Evolutionary conservation across 169 alveolate genomes (phyloP), one percentile per base, ranked within the genome.

Genomic region (Plasmodium gonderi): DNA sequence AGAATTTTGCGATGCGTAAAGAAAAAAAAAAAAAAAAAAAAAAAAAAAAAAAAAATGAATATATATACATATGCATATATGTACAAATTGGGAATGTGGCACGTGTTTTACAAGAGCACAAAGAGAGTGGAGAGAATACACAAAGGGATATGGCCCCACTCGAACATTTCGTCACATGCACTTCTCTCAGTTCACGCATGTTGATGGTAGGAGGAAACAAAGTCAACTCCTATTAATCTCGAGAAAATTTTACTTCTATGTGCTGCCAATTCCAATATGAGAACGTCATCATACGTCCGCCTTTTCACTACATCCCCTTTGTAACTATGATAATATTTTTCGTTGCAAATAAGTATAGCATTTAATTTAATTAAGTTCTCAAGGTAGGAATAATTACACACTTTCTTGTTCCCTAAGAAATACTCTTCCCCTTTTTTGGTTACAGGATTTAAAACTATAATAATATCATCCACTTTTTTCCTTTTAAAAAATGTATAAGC

Each of bases 341-440:
- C 92, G 31, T 85, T 85, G 36, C 92, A 74, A 17, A 75, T 85
- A 14, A 85, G 67, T 36, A 85, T 75, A 54, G 65, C 92, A 85
- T 85, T 85, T 65, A 54, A 20, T 9, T 72, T 85, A 17, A 72
- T 85, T 49, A 85, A 75, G 9, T 85, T 49, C 29, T 85, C 87
- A 7, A 85, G 78, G 14, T 54, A 85, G 17, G 83, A 36, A 54
- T 85, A 75, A 74, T 85, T 72, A 40, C 29, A 75, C 12, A 85
- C 33, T 64, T 74, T 74, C 65, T 85, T 85, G 44, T 72, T 85
- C 64, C 92, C 51, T 20, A 85, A 54, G 65, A 74, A 85, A 38
- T 51, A 85, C 31, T 85, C 92, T 42, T 75, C 68, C 65, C 87
- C 92, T 33, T 51, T 74, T 38, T 75, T 72, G 12, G 77, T 85